These are phyloP conservation scores for Candida xyloterini DNA, from an alignment of 805 yeast genomes.

Conservation along the genomic window DNA sequence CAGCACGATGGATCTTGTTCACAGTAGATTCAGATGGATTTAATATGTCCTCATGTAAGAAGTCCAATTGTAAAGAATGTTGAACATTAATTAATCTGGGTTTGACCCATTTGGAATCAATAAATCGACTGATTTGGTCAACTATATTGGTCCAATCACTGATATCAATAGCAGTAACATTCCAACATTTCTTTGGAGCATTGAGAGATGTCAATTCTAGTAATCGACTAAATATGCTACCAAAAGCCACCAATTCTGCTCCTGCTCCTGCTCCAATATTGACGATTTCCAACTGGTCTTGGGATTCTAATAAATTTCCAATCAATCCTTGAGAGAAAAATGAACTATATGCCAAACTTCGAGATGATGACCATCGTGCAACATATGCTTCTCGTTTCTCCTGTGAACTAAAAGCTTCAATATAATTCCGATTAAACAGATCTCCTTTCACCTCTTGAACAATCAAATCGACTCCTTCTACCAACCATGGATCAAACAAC, in stretches of 20 bases:
- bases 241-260: conserved; percentile 68
- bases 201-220: conserved; percentile 15
- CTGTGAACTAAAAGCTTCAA: conserved; percentile 62
- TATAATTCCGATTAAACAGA: conserved; percentile 67
- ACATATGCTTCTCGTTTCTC: conserved; percentile 73
- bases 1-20: conserved; percentile 27
- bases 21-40: conserved; percentile 21
- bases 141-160: conserved; percentile 72
- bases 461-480: conserved; percentile 34
- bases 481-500: conserved; percentile 29
- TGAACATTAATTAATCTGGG: conserved; percentile 23
- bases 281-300: conserved; percentile 36
- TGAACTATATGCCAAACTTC: conserved; percentile 72
- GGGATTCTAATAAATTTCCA: conserved; percentile 34
- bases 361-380: conserved; percentile 81
- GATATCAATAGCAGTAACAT: conserved; percentile 64
- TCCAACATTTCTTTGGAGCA: conserved; percentile 9
- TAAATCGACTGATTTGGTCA: conserved; percentile 39
- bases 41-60: conserved; percentile 37
- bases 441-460: conserved; percentile 71
- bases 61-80: conserved; percentile 32
- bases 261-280: conserved; percentile 92
- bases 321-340: conserved; percentile 54
- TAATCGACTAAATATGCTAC: conserved; percentile 49
- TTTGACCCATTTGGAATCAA: conserved; percentile 55